Base-by-base conservation (phyloP, 1,284 basidiomycete species). In the Moniliophthora roreri region DNA sequence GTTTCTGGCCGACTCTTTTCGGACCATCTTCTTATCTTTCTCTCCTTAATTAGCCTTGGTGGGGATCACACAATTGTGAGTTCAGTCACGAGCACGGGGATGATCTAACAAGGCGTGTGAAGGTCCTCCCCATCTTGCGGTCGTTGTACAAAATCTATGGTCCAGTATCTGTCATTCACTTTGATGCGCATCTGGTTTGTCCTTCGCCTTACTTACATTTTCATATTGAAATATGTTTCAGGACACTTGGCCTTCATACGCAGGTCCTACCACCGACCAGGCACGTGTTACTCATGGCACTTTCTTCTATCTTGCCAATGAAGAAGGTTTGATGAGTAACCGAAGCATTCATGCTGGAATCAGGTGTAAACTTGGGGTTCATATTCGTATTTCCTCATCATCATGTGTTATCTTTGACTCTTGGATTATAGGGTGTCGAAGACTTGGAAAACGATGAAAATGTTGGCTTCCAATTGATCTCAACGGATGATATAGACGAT, bases 321-420 rank as follows among this genome's bases (percentile, higher is more conserved):
- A 89, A 61, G 89, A 93, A 66, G 85, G 86, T 2, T 71, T 92
- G 37, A 78, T 92, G 57, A 74, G 80, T 15, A 87, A 89, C 61
- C 80, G 76, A 46, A 89, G 86, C 60, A 78, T 91, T 32, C 89
- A 91, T 63, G 89, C 85, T 16, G 90, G 91, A 4, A 87, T 92
- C 55, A 76, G 89, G 28, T 87, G 84, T 72, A 90, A 88, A 63
- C 70, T 91, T 52, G 64, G 66, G 39, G 87, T n/a, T n/a, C n/a
- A n/a, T 87, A 63, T 16, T 39, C 34, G 21, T 23, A 44, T 42
- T 51, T 37, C 44, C 24, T 32, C 11, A 6, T 32, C 28, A 6
- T 11, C 11, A 48, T 35, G 20, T 9, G 32, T 23, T 47, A 23
- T 45, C 20, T n/a, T 53, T 18, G 18, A 45, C 32, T n/a, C 28